Percentiles rank a stretch among this genome's conserved stretches.
Conservation (phyloP, 2,329 filamentous ascomycete genomes). For the Chrysoporthe deuterocubensis region DNA sequence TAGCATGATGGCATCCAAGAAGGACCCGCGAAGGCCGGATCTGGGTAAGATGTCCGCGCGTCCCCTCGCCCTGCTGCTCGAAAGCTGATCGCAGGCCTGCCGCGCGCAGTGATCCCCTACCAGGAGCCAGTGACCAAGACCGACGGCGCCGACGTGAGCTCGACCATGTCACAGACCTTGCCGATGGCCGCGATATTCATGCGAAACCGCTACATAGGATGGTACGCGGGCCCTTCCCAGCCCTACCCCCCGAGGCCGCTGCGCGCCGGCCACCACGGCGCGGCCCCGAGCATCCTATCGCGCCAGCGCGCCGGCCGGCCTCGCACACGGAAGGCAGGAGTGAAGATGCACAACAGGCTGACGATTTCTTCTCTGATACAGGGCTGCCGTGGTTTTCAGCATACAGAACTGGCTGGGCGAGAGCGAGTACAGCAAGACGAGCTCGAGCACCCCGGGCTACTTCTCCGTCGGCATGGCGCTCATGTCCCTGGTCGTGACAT, state of each 20-base stretch:
- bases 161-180: constrained; percentile 75
- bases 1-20: constrained; percentile 43
- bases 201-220: constrained; percentile 79
- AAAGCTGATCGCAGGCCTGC: constrained; percentile 9
- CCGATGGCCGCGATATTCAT: constrained; percentile 97
- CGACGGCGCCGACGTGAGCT: constrained; percentile 70
- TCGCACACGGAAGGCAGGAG: neutral
- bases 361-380: constrained; percentile 37
- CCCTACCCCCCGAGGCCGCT: neutral
- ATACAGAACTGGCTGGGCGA: constrained; percentile 79
- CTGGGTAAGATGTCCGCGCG: constrained; percentile 42
- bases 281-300: neutral
- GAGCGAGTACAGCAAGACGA: constrained; percentile 69
- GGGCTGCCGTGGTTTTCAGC: constrained; percentile 75
- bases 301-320: neutral
- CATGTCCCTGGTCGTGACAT: constrained; percentile 43
- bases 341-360: neutral
- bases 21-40: constrained; percentile 49
- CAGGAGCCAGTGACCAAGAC: constrained; percentile 72
- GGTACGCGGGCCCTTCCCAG: constrained; percentile 46
- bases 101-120: constrained; percentile 82
- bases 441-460: constrained; percentile 65
- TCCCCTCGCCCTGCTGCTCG: neutral
- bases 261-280: too few relatives aligned
- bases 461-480: constrained; percentile 43